Evolutionary conservation across 352 stramenopile genomes (phyloP), one percentile per base, ranked within the genome.

Genomic region (Hyaloperonospora arabidopsidis): DNA sequence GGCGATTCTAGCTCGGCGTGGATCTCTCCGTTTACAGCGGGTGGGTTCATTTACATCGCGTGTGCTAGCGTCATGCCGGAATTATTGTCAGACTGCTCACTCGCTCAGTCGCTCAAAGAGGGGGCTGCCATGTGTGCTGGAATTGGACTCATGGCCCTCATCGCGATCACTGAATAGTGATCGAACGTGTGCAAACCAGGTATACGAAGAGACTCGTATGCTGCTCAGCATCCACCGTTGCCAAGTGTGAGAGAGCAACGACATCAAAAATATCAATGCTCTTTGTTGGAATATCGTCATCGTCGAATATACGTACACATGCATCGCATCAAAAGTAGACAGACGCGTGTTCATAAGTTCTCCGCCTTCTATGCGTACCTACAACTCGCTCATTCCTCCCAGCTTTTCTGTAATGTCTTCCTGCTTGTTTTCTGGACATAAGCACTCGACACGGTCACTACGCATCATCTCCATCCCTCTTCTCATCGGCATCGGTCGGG

Each of bases 1-100:
- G 74, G 77, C 38, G 70, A 87, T 45, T 73, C 74, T n/a, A 84
- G 65, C 51, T 79, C 79, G 28, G 77, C 76, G 52, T 89, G 81
- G 75, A 87, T 94, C 62, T 84, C 81, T 21, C 76, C 79, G 2
- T 94, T 94, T 52, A 94, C 81, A 15, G 84, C 84, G 40, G 84
- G 84, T 54, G 91, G 91, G 14, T 97, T 97, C 72, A 79, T 97
- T 49, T 97, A 97, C 67, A 84, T 97, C 35, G 86, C 89, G 23
- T 90, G 85, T 49, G 78, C 81, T 21, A 95, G 80, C 45, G 89
- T 97, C 45, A 83, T 97, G 64, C 88, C 91, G 6, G 84, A 97
- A 61, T 67, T 97, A 32, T 69, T 97, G 25, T 81, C 95, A 52
- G 81, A 91, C 58, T 87, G 79, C 32, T 89, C 79, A 39, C 51